Base-by-base conservation (phyloP, 106 monocot genomes). In the Platanthera zijinensis region DNA sequence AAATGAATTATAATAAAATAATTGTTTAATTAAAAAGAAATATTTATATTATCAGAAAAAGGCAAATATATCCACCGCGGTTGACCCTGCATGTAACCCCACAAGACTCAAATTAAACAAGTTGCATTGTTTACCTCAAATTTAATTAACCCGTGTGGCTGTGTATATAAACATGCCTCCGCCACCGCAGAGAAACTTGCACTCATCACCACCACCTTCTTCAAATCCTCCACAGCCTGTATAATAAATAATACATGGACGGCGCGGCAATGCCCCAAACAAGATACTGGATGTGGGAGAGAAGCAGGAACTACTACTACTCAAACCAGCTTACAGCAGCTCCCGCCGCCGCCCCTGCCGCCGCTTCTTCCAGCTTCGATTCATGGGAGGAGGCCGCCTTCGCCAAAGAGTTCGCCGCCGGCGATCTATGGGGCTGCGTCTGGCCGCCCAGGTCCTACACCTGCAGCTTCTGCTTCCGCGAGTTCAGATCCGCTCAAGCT, bases 401-500 rank as follows among this genome's bases (percentile, higher is more conserved):
- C 15, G 91, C 86, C 1, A 17, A 57, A 57, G 84, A 88, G 48
- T 88, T 86, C 74, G 82, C 88, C 13, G 75, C 86, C 8, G 85
- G 83, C 11, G 74, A 76, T 14, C 61, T 88, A 12, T 82, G 79
- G 5, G 86, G 86, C 10, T 92, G 84, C 80, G 78, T 86, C 51
- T 92, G 92, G 92, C 89, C 92, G 28, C 92, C 92, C 9, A 80
- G 89, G 28, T 92, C 86, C 49, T 92, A 92, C 71, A 76, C 89
- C 4, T 92, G 92, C 71, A 92, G 86, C 79, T 92, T 92, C 66
- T 92, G 92, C 74, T 32, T 84, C 11, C 75, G 92, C 11, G 92
- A 92, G 74, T 92, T 92, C 80, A 78, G 92, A 50, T 89, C 92
- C 0, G 39, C 39, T 2, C 39, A 39, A 39, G 39, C 39, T 39